These are phyloP conservation scores for Lactifluus piperatus DNA, from an alignment of 768 basidiomycete species.

Conservation along the genomic window DNA sequence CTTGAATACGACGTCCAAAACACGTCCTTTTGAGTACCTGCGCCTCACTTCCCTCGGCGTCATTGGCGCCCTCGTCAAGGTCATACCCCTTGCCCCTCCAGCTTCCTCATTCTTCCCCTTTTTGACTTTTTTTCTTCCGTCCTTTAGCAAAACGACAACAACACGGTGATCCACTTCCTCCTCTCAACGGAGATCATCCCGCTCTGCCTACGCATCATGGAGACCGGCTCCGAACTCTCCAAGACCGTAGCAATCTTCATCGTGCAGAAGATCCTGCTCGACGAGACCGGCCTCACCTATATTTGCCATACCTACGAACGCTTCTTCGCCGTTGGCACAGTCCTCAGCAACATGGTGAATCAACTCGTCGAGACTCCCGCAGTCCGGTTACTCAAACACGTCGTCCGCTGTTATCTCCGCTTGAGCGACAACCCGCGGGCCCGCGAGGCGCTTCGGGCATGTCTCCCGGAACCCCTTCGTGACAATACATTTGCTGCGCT, in stretches of 20 bases:
- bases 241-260: slow-evolving; percentile 99
- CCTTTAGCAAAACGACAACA: slow-evolving; percentile 95
- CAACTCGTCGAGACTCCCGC: slow-evolving; percentile 98
- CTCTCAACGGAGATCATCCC: slow-evolving; percentile 99
- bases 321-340: slow-evolving; percentile 98
- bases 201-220: slow-evolving; percentile 98
- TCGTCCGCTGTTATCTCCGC: slow-evolving; percentile 93
- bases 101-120: neutral
- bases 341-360: slow-evolving; percentile 97
- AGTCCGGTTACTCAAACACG: slow-evolving; percentile 92
- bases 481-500: slow-evolving; percentile 89
- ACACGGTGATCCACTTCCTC: slow-evolving; percentile 96
- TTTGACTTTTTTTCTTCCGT: neutral
- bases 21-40: slow-evolving; percentile 98
- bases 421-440: slow-evolving; percentile 95
- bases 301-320: slow-evolving; percentile 99
- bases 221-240: slow-evolving; percentile 95
- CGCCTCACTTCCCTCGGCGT: slow-evolving; percentile 99
- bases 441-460: slow-evolving; percentile 89
- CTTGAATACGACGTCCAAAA: slow-evolving; percentile 97
- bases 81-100: slow-evolving; percentile 23
- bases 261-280: slow-evolving; percentile 94
- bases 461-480: slow-evolving; percentile 89
- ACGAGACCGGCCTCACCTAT: slow-evolving; percentile 96
- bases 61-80: slow-evolving; percentile 97